Base-by-base conservation (phyloP, 2,329 filamentous ascomycete species). In the Cercospora canescens region DNA sequence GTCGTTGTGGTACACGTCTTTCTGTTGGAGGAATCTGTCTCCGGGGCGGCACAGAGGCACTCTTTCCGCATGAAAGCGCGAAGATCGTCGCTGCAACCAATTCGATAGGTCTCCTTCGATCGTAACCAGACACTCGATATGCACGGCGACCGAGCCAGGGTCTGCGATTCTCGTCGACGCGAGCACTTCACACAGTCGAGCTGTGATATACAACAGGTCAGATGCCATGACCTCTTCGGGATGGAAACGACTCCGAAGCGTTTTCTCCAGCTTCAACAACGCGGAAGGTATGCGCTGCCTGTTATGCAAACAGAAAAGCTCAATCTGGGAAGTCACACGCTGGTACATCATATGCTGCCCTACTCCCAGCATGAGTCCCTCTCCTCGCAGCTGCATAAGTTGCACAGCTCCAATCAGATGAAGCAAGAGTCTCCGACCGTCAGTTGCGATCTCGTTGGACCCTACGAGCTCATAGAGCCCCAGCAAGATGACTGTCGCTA, bases 1-100 rank as follows among this genome's bases (percentile, higher is more conserved):
- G 14, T 64, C 60, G 32, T 66, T 66, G 30, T 37, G 45, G 35
- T 68, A 66, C 26, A 34, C 39, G n/a, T 66, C 63, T 14, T 66
- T 32, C 35, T 57, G 21, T 28, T 58, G 11, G 16, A 59, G 52
- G 41, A 39, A 41, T 24, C 32, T 18, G 18, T 35, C 8, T 58
- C 48, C 61, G 18, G 35, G 18, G 18, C 4, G 35, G 6, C 16
- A 21, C 11, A 35, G 18, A 57, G 30, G 60, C 7, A 37, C 21
- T 21, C 16, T 39, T 34, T 59, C 34, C 4, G 50, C 52, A 9
- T 41, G 37, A 41, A 48, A 65, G 7, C 63, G 57, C 9, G 28
- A 48, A 26, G 63, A 61, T 30, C 41, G 35, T 28, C 16, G 59
- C 18, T 54, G n/a, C 6, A 32, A 37, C 66, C 66, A 67, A 12